Percentiles rank a stretch among this genome's conserved stretches.
phyloP scores from a whole-genome alignment of 2,329 filamentous ascomycete genomes.

The Atkinsonella hypoxylon region DNA sequence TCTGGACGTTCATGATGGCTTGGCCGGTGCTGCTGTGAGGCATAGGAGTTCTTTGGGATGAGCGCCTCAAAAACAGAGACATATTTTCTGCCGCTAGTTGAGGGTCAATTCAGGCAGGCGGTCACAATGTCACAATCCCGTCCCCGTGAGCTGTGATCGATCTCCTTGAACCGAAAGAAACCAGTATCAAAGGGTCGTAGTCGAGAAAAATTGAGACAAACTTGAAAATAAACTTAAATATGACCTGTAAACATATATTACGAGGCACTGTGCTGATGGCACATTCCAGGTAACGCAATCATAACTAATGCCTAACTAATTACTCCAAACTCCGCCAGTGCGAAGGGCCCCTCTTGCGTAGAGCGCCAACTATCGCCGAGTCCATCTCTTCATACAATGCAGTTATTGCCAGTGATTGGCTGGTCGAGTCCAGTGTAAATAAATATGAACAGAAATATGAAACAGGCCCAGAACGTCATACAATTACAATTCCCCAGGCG shows the following conservation, averaged over 20 bases:
- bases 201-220: not conserved
- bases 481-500: not conserved
- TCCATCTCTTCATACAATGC: conserved; percentile 5
- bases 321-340: conserved; percentile 6
- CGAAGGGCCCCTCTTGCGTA: not conserved
- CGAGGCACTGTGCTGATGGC: not conserved
- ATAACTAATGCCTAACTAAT: conserved; percentile 6
- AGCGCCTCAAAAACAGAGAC: not conserved
- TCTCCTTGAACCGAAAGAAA: not conserved
- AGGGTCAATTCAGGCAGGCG: not conserved
- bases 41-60: not conserved
- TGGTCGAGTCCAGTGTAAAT: not conserved
- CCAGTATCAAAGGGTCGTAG: too few relatives aligned
- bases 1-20: conserved; percentile 25
- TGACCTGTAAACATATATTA: not conserved
- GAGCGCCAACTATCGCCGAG: not conserved
- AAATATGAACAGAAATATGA: not conserved
- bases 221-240: not conserved
- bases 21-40: conserved; percentile 3
- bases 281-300: not conserved
- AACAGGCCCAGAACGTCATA: conserved; percentile 1
- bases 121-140: not conserved
- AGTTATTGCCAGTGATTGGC: not conserved
- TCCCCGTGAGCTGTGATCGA: not conserved
- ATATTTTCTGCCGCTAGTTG: conserved; percentile 1